These are phyloP conservation scores for Hypoxylon sp. DNA, from an alignment of 2,329 filamentous ascomycete species.

Conservation along the genomic window DNA sequence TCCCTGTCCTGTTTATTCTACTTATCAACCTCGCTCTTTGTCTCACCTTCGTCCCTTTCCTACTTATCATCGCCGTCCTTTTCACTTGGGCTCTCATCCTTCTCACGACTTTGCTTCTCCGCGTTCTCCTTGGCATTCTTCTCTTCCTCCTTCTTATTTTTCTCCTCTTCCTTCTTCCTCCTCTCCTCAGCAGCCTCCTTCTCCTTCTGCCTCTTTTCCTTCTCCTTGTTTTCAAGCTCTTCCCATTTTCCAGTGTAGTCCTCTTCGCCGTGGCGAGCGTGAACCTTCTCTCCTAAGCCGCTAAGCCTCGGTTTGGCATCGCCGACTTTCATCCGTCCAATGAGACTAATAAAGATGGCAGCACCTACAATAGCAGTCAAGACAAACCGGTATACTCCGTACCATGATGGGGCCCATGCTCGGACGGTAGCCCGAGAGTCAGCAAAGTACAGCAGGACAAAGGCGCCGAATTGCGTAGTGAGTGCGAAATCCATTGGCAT, in stretches of 20 bases:
- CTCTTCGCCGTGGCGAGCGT: constrained; percentile 52
- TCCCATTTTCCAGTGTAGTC: constrained; percentile 61
- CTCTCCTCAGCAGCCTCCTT: constrained; percentile 50
- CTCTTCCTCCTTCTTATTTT: constrained; percentile 34
- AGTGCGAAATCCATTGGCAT: constrained; percentile 88
- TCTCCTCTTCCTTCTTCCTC: constrained; percentile 46
- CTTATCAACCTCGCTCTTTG: neutral
- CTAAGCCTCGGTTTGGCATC: constrained; percentile 54
- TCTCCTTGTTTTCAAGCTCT: constrained; percentile 54
- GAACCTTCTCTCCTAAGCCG: constrained; percentile 57
- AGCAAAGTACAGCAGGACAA: constrained; percentile 87
- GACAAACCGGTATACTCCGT: constrained; percentile 89
- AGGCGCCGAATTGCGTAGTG: constrained; percentile 86
- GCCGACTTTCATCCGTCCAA: constrained; percentile 83
- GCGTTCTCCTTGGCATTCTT: constrained; percentile 22
- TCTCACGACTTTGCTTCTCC: constrained; percentile 37
- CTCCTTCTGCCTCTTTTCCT: constrained; percentile 52
- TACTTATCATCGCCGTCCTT: constrained; percentile 20
- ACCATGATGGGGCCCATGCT: constrained; percentile 89
- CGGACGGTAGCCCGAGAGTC: constrained; percentile 78
- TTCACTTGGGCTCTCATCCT: constrained; percentile 38
- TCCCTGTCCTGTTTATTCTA: neutral
- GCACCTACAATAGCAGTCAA: constrained; percentile 90
- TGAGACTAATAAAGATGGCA: constrained; percentile 82
- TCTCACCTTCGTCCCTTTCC: neutral